Percentiles rank a stretch among this genome's conserved stretches.
Evolutionary conservation across 2,329 filamentous ascomycete species (phyloP).

Genomic region (Davidsoniella eucalypti): DNA sequence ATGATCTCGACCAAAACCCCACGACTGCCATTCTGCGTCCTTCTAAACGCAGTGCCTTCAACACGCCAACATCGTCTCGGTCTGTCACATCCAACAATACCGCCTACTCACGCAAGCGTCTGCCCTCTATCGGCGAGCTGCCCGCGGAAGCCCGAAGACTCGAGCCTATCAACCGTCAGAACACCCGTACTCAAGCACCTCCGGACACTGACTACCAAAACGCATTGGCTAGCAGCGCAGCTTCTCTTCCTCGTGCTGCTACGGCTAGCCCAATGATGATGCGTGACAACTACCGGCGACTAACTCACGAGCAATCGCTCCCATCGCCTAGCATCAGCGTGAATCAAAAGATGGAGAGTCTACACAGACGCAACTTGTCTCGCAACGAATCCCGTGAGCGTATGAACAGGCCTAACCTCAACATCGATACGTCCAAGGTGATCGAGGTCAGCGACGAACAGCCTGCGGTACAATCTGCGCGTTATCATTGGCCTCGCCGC

Average conservation of each 20-base stretch:
- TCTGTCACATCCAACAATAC: conserved; percentile 37
- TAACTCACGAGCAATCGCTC: conserved; percentile 25
- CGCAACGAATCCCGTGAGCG: conserved; percentile 61
- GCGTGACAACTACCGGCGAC: conserved; percentile 29
- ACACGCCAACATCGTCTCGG: conserved; percentile 51
- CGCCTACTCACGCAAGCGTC: conserved; percentile 44
- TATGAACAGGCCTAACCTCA: conserved; percentile 38
- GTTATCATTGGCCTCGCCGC: conserved; percentile 40
- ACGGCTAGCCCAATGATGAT: conserved; percentile 53
- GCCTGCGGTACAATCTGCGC: conserved; percentile 33
- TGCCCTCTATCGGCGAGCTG: conserved; percentile 60
- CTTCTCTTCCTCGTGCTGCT: conserved; percentile 32
- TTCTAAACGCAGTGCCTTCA: conserved; percentile 49
- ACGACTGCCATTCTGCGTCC: conserved; percentile 53
- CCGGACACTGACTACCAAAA: background rate
- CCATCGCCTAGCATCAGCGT: conserved; percentile 46
- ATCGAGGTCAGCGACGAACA: conserved; percentile 19
- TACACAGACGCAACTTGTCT: conserved; percentile 50
- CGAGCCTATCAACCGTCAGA: background rate
- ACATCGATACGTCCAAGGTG: conserved; percentile 18
- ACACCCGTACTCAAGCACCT: conserved; percentile 2
- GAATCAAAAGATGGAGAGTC: conserved; percentile 43
- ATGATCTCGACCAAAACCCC: conserved; percentile 45
- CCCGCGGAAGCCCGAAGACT: conserved; percentile 4
- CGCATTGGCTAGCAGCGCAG: too few relatives aligned